Percentiles rank a stretch among this genome's conserved stretches.
Evolutionary conservation across 257 asterid genomes (phyloP).

Genomic region (Ajuga chamaepitys): DNA sequence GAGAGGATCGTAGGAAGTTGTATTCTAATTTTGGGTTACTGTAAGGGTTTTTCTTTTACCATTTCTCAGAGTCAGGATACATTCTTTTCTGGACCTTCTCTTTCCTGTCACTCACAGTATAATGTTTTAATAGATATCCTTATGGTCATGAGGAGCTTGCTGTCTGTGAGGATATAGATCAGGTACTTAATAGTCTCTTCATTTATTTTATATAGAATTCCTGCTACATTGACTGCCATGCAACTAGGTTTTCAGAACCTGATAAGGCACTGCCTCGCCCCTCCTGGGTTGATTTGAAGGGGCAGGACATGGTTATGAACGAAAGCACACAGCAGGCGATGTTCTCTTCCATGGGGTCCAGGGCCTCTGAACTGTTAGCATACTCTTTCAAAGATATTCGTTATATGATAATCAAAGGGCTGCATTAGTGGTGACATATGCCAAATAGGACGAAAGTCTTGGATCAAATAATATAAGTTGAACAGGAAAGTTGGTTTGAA

Average conservation of each 20-base stretch:
- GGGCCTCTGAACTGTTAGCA: neutral
- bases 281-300: neutral
- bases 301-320: neutral
- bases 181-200: slow-evolving; percentile 32
- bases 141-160: slow-evolving; percentile 97
- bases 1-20: slow-evolving; percentile 81
- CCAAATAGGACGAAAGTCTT: neutral
- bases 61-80: neutral
- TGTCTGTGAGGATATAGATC: slow-evolving; percentile 78
- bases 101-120: slow-evolving; percentile 11
- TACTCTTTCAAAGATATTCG: neutral
- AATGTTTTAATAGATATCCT: slow-evolving; percentile 44
- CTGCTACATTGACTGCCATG: neutral
- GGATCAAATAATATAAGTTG: neutral
- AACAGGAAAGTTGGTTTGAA: neutral
- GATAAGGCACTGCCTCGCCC: neutral
- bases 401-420: neutral
- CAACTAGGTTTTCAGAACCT: neutral
- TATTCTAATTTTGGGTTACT: slow-evolving; percentile 85
- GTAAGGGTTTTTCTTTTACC: slow-evolving; percentile 42
- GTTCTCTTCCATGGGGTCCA: neutral
- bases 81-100: neutral
- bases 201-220: neutral
- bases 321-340: neutral
- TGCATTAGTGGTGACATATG: neutral